Evolutionary conservation across 257 asterid species (phyloP), one percentile per base, ranked within the genome.

Genomic region (Salvia miltiorrhiza): DNA sequence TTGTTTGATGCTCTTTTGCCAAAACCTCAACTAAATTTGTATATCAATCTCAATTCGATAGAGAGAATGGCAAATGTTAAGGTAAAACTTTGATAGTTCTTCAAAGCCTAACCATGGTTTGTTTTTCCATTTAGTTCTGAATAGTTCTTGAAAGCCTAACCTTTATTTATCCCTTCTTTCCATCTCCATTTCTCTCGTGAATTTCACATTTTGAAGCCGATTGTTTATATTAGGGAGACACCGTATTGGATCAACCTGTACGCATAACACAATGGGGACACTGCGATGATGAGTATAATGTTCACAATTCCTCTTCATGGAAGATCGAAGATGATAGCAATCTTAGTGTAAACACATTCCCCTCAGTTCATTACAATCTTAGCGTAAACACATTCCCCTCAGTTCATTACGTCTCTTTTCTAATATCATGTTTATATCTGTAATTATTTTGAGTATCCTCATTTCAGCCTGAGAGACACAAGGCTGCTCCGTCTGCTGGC

Each of bases 201-300:
- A 9, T 11, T 49, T 30, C 52, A 44, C 43, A 13, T 43, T 30
- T 53, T 57, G 55, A 9, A 55, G 63, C 55, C 28, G 73, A 33
- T 72, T 67, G 54, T 57, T 77, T 17, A 44, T 58, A 44, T 70
- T 60, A 92, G 97, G 97, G 96, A 71, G 90, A 92, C 11, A 77
- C 91, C 48, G 80, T 92, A 55, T 73, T 83, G 76, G 96, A 87
- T 79, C 96, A 77, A 71, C 90, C 86, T 37, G 93, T 91, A 52
- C 80, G 87, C 93, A 85, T 91, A 82, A 65, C 90, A 65, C 84
- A 82, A 43, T 86, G 90, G 91, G 96, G 96, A 68, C 79, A 78
- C 57, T 81, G 80, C 50, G 86, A 85, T 44, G 90, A 79, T 19
- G 86, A 81, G 60, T 33, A 71, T 72, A 77, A 63, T 66, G 43